These are phyloP conservation scores for Allantophomopsis cytisporea DNA, from an alignment of 2,329 filamentous ascomycete genomes.

Conservation along the genomic window DNA sequence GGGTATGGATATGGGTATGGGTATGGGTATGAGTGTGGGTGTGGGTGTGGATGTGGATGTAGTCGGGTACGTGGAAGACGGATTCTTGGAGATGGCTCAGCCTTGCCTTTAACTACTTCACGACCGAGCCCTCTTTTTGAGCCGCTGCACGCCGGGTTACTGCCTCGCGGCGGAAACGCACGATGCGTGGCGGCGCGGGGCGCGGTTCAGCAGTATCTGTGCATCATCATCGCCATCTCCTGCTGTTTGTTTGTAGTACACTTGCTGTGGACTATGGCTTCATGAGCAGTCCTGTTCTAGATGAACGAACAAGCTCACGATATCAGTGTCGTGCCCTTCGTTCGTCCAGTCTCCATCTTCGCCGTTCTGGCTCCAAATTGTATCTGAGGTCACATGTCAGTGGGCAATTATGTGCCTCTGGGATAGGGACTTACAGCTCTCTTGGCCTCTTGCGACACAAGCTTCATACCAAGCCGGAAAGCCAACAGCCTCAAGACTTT, in stretches of 20 bases:
- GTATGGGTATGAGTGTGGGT: no score
- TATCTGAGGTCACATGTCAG: slow-evolving; percentile 33
- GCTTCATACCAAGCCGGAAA: slow-evolving; percentile 54
- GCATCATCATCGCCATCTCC: slow-evolving; percentile 46
- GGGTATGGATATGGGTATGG: no score
- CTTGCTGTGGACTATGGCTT: neutral
- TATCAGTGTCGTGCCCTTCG: slow-evolving; percentile 54
- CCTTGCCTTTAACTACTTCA: slow-evolving; percentile 45
- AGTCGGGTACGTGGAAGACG: no score
- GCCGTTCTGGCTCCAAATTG: slow-evolving; percentile 75
- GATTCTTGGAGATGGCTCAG: slow-evolving; percentile 31
- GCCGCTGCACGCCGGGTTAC: slow-evolving; percentile 18
- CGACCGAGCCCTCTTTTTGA: slow-evolving; percentile 9
- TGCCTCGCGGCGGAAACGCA: slow-evolving; percentile 32
- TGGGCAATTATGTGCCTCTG: neutral
- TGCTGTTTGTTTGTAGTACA: neutral
- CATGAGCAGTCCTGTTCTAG: no score
- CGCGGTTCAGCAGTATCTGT: slow-evolving; percentile 63
- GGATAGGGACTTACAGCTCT: slow-evolving; percentile 50
- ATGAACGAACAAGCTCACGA: slow-evolving; percentile 18
- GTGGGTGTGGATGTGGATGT: no score
- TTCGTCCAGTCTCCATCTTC: slow-evolving; percentile 62
- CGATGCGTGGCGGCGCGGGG: slow-evolving; percentile 17
- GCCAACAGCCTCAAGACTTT: slow-evolving; percentile 67
- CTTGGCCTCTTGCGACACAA: slow-evolving; percentile 79